Evolutionary conservation across 2,329 filamentous ascomycete genomes (phyloP).

Genomic region (Paracoccidioides lutzii): DNA sequence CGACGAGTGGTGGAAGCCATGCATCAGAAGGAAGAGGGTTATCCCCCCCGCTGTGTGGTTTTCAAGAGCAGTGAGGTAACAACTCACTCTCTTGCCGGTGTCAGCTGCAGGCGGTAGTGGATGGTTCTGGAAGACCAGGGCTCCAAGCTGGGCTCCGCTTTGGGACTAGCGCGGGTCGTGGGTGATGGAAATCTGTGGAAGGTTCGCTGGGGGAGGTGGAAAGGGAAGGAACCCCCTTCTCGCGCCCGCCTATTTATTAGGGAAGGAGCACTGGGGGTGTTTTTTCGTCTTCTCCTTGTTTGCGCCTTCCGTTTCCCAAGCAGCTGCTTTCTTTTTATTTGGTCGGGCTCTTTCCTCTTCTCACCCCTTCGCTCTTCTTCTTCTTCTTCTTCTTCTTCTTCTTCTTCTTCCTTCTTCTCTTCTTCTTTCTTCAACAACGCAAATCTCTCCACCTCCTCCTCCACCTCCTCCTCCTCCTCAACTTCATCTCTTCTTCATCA

Average conservation of each 20-base stretch:
- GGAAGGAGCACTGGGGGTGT: neutral
- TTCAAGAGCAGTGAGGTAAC: no score
- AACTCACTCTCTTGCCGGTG: no score
- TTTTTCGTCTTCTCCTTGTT: neutral
- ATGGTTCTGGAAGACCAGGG: neutral
- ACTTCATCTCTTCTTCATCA: neutral
- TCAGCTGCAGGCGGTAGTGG: neutral
- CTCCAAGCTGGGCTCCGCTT: neutral
- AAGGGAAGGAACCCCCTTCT: no score
- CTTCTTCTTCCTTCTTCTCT: conserved; percentile 4
- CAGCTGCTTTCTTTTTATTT: conserved; percentile 8
- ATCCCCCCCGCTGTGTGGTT: no score
- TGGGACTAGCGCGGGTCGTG: conserved; percentile 5
- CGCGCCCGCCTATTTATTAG: neutral
- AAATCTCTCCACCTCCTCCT: conserved; percentile 2
- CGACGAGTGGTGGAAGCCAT: no score
- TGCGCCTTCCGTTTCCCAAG: neutral
- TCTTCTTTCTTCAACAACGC: neutral
- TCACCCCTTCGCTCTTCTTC: conserved; percentile 10
- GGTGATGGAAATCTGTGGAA: conserved; percentile 14
- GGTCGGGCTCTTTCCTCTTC: conserved; percentile 10
- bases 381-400: conserved; percentile 12
- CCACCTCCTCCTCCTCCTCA: conserved; percentile 1
- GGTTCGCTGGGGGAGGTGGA: conserved; percentile 10
- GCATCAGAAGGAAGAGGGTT: no score